Percentiles rank a stretch among this genome's conserved stretches.
These are phyloP conservation scores for Acer negundo DNA, from an alignment of 345 rosid species.

Conservation along the genomic window DNA sequence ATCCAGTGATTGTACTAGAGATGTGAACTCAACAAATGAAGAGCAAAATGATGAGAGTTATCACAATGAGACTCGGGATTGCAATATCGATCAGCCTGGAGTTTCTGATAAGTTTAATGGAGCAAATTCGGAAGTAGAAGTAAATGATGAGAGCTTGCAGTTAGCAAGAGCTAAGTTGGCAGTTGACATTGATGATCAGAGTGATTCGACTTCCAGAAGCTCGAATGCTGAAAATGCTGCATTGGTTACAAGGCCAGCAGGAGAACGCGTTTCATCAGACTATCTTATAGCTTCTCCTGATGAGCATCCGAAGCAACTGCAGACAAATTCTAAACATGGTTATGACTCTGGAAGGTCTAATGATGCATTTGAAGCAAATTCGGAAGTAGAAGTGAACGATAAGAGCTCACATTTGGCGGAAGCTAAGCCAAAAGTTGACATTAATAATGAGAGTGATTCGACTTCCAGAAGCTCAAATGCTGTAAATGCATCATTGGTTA, in stretches of 20 bases:
- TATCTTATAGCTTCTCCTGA: slow-evolving; percentile 14
- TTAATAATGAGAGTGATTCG: not conserved
- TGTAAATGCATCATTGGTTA: not conserved
- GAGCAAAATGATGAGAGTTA: slow-evolving; percentile 28
- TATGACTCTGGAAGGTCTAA: slow-evolving; percentile 20
- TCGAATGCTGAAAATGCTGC: not conserved
- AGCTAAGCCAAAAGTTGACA: not conserved
- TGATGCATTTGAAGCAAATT: slow-evolving; percentile 32
- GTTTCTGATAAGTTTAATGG: slow-evolving; percentile 18
- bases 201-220: not conserved
- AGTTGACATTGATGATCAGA: not conserved
- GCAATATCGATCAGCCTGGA: slow-evolving; percentile 20
- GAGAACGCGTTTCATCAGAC: slow-evolving; percentile 22
- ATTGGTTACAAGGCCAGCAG: slow-evolving; percentile 1
- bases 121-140: slow-evolving; percentile 23
- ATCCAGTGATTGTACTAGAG: slow-evolving; percentile 26
- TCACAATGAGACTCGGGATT: slow-evolving; percentile 16
- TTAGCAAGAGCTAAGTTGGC: slow-evolving; percentile 9
- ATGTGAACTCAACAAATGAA: slow-evolving; percentile 22
- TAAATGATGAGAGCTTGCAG: slow-evolving; percentile 24
- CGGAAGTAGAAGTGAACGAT: slow-evolving; percentile 24
- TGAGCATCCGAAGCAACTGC: slow-evolving; percentile 29
- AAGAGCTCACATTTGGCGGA: slow-evolving; percentile 20
- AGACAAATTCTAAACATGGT: slow-evolving; percentile 9
- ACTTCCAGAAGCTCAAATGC: not conserved